A percentile compares a stretch with the other conserved stretches of the same genome.
Conservation (phyloP, 768 basidiomycete genomes). For the Xerocomellus dryophilus region DNA sequence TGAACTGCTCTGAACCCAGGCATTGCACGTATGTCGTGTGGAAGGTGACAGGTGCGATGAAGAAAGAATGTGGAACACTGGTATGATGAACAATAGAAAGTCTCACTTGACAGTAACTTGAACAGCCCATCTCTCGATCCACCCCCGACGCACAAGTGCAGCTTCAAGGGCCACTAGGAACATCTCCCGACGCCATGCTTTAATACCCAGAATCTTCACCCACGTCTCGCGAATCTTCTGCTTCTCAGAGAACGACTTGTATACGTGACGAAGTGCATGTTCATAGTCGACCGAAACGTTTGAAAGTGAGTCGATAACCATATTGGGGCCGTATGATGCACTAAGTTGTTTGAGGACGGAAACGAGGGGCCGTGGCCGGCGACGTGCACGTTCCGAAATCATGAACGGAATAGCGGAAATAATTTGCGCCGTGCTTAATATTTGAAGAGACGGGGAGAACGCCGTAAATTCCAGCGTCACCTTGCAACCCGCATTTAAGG, state of each 20-base stretch:
- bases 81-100: not conserved
- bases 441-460: conserved; percentile 35
- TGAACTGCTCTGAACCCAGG: not conserved
- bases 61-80: not conserved
- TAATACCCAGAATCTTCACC: conserved; percentile 26
- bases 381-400: conserved; percentile 30
- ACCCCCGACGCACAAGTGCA: conserved; percentile 43
- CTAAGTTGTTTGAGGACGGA: conserved; percentile 38
- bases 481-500: conserved; percentile 17
- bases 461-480: conserved; percentile 38
- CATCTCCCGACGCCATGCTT: conserved; percentile 45
- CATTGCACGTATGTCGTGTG: too few relatives aligned
- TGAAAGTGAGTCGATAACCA: conserved; percentile 34
- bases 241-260: conserved; percentile 8
- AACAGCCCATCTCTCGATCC: conserved; percentile 47
- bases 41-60: not conserved
- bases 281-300: conserved; percentile 41
- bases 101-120: conserved; percentile 20
- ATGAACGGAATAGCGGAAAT: conserved; percentile 46
- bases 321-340: conserved; percentile 19
- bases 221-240: conserved; percentile 12
- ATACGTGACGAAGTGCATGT: conserved; percentile 6
- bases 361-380: conserved; percentile 38
- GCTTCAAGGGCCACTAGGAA: conserved; percentile 53
- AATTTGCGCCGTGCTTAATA: conserved; percentile 37